These are phyloP conservation scores for Cryptosporidium sp. DNA, from an alignment of 169 alveolate species.

Conservation along the genomic window DNA sequence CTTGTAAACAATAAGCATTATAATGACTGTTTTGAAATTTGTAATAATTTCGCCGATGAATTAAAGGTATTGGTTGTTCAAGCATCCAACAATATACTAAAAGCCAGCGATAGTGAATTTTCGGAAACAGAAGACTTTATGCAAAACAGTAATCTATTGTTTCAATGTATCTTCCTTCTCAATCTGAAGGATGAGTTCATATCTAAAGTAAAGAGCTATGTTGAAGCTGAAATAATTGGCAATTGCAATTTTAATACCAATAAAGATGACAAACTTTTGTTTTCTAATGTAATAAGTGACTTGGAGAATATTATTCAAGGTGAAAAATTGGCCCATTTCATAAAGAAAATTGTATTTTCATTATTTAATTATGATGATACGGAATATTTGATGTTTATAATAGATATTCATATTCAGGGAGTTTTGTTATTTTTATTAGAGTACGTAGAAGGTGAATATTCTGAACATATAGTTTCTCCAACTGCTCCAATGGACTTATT, in stretches of 20 bases:
- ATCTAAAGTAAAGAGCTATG: background rate
- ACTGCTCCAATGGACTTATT: slow-evolving; percentile 73
- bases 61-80: background rate
- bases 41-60: slow-evolving; percentile 32
- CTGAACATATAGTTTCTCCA: slow-evolving; percentile 42
- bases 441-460: background rate
- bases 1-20: background rate
- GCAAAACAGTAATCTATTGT: slow-evolving; percentile 1
- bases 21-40: slow-evolving; percentile 13
- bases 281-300: slow-evolving; percentile 27
- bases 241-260: background rate
- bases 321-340: background rate
- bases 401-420: slow-evolving; percentile 28
- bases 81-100: slow-evolving; percentile 20
- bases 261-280: slow-evolving; percentile 33
- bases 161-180: slow-evolving; percentile 34
- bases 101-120: background rate
- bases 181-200: slow-evolving; percentile 31
- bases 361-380: slow-evolving; percentile 7
- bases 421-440: slow-evolving; percentile 27
- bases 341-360: slow-evolving; percentile 15
- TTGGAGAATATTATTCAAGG: slow-evolving; percentile 14
- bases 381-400: slow-evolving; percentile 22
- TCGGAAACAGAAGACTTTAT: slow-evolving; percentile 6
- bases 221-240: slow-evolving; percentile 9